A percentile compares a stretch with the other conserved stretches of the same genome.
phyloP scores from a whole-genome alignment of 1,139 yeast genomes.

The Nakaseomyces delphensis region DNA sequence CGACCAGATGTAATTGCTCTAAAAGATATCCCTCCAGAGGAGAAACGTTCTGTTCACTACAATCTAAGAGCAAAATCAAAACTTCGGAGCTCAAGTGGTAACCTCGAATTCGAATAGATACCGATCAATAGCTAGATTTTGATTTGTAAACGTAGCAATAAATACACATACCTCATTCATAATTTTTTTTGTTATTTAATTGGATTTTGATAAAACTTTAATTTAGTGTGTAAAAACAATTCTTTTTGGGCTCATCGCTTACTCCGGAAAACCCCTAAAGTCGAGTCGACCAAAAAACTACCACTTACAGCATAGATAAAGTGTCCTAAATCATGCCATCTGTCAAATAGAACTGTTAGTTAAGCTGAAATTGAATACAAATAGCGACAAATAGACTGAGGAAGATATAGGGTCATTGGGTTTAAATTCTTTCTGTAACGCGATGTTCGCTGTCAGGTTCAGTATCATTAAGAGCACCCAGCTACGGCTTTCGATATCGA shows the following conservation, averaged over 20 bases:
- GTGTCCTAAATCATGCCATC: too few species aligned
- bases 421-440: too few species aligned
- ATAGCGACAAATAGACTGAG: too few species aligned
- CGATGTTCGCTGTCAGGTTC: not conserved
- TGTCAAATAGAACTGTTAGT: too few species aligned
- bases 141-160: too few species aligned
- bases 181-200: not conserved
- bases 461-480: not conserved
- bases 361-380: too few species aligned
- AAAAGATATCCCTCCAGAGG: slow-evolving; percentile 20
- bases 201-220: not conserved
- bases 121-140: too few species aligned
- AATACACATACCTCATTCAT: too few species aligned
- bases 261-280: too few species aligned
- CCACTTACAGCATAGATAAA: too few species aligned
- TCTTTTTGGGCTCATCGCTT: not conserved
- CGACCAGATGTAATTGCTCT: slow-evolving; percentile 22
- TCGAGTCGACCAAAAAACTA: too few species aligned
- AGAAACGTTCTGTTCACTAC: slow-evolving; percentile 27
- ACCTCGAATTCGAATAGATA: slow-evolving; percentile 10
- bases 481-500: not conserved
- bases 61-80: slow-evolving; percentile 30
- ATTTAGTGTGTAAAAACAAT: not conserved
- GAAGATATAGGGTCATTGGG: too few species aligned
- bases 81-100: slow-evolving; percentile 21